Conservation (phyloP, 208 protist genomes). For the Leishmania braziliensis region DNA sequence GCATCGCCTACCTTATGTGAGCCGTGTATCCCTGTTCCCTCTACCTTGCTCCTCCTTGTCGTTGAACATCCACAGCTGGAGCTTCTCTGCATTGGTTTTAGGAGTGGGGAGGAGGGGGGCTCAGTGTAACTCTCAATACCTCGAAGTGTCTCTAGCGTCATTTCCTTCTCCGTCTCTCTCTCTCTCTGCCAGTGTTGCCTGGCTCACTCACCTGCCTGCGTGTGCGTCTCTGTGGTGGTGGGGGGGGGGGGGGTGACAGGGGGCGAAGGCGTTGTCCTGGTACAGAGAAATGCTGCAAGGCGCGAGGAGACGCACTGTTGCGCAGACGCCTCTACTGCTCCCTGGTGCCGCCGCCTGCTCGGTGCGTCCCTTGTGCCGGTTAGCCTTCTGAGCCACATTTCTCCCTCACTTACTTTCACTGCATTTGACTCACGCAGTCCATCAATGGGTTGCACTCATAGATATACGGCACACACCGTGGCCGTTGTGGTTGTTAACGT, state of each 20-base stretch:
- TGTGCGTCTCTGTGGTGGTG: not conserved
- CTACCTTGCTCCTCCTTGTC: not conserved
- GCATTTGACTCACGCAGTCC: not conserved
- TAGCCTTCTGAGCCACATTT: not conserved
- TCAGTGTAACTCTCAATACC: not conserved
- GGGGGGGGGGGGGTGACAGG: not conserved
- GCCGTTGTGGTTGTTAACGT: not conserved
- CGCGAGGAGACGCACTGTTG: not conserved
- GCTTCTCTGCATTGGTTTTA: not conserved
- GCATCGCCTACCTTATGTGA: conserved; percentile 83
- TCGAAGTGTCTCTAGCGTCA: not conserved
- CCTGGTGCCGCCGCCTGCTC: not conserved
- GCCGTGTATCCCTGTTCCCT: not conserved
- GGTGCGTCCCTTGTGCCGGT: not conserved
- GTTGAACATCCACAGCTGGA: not conserved
- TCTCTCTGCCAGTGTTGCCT: not conserved
- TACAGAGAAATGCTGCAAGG: not conserved
- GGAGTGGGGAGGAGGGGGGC: not conserved
- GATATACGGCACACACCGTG: not conserved
- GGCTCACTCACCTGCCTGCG: not conserved
- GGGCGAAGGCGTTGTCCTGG: not conserved
- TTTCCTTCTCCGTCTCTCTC: not conserved
- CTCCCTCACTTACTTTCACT: not conserved
- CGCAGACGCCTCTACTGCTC: not conserved
- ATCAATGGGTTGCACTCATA: not conserved